Conservation (phyloP, 1,284 basidiomycete species). For the Pseudozyma tsukubaensis region DNA sequence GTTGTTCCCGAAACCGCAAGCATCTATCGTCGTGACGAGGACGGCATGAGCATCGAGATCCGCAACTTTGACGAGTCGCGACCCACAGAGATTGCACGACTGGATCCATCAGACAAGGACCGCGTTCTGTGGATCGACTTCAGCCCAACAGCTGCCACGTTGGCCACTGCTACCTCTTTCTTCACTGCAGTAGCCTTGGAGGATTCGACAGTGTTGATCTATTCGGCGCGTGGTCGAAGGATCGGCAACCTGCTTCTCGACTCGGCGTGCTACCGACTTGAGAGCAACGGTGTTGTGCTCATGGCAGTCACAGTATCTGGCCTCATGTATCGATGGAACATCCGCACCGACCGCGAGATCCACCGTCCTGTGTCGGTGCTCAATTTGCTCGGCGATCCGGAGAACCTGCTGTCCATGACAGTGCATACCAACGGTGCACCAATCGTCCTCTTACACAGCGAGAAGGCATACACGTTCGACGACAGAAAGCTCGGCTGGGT, state of each 20-base stretch:
- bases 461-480: constrained; percentile 63
- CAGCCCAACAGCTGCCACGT: constrained; percentile 77
- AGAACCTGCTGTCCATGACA: constrained; percentile 46
- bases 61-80: constrained; percentile 77
- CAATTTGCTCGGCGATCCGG: constrained; percentile 48
- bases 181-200: constrained; percentile 76
- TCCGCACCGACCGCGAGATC: constrained; percentile 43
- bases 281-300: constrained; percentile 48
- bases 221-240: constrained; percentile 55
- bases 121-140: constrained; percentile 88
- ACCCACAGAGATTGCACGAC: constrained; percentile 77
- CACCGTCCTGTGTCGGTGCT: constrained; percentile 52
- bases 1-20: constrained; percentile 44
- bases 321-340: constrained; percentile 61
- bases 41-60: constrained; percentile 78
- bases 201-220: constrained; percentile 58
- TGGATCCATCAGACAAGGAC: constrained; percentile 71
- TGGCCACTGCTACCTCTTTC: constrained; percentile 75
- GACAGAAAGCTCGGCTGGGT: constrained; percentile 51
- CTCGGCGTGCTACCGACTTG: constrained; percentile 51
- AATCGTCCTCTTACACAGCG: constrained; percentile 68
- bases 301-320: constrained; percentile 56
- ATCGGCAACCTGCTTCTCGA: constrained; percentile 52
- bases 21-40: constrained; percentile 69
- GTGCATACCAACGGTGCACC: constrained; percentile 67